These are phyloP conservation scores for Aspergillus novoparasiticus DNA, from an alignment of 2,329 filamentous ascomycete genomes.

Conservation along the genomic window DNA sequence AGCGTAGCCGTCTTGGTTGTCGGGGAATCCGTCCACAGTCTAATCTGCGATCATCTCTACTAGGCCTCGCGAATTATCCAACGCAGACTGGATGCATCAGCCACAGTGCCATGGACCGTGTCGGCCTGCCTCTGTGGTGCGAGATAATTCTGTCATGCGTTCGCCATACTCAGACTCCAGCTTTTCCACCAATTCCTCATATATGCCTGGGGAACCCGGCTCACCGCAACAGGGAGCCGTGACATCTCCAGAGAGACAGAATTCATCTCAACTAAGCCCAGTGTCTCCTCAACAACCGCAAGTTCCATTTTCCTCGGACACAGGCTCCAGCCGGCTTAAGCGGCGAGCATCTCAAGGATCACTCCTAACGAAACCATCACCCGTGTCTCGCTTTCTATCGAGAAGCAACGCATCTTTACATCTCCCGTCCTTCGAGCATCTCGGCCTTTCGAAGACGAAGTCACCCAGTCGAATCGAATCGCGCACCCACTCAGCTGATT, in stretches of 20 bases:
- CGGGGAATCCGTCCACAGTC: neutral
- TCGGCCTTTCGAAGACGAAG: conserved; percentile 40
- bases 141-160: conserved; percentile 33
- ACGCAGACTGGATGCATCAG: conserved; percentile 35
- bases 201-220: conserved; percentile 18
- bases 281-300: conserved; percentile 22
- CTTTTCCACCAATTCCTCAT: conserved; percentile 21
- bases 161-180: conserved; percentile 24
- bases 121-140: conserved; percentile 26
- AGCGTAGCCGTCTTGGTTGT: neutral
- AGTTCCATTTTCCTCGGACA: conserved; percentile 13
- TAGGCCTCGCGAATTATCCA: conserved; percentile 9
- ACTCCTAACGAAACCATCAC: conserved; percentile 35
- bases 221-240: conserved; percentile 19
- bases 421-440: conserved; percentile 56
- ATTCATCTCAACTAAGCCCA: conserved; percentile 19
- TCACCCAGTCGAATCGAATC: conserved; percentile 28
- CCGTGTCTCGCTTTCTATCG: conserved; percentile 39
- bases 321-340: conserved; percentile 31
- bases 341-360: conserved; percentile 43
- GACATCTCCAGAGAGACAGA: conserved; percentile 15
- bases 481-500: conserved; percentile 30
- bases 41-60: neutral
- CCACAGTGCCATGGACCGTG: conserved; percentile 35
- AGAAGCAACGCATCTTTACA: conserved; percentile 46